Conservation (phyloP, 1,284 basidiomycete species). For the Xanthoconium separans region DNA sequence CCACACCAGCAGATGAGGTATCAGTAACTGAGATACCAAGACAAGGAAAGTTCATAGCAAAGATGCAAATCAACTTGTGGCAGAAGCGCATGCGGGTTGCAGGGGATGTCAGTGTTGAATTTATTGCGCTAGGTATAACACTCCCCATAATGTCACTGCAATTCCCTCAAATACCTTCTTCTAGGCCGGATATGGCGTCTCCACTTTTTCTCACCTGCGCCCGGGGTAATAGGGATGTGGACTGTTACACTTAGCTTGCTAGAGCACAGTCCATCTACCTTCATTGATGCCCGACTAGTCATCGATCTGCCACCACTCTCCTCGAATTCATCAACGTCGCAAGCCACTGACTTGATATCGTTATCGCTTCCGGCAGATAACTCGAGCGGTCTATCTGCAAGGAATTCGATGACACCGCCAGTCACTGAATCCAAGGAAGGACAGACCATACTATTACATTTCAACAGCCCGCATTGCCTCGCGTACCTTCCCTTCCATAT, state of each 20-base stretch:
- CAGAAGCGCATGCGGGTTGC: conserved; percentile 66
- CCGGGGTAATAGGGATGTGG: conserved; percentile 44
- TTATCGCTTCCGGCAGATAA: conserved; percentile 14
- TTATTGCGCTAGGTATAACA: conserved; percentile 40
- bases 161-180: not conserved
- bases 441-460: conserved; percentile 12
- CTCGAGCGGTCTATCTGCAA: not conserved
- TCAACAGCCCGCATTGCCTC: conserved; percentile 20
- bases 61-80: too few relatives aligned
- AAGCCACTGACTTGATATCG: conserved; percentile 12
- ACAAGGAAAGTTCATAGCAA: conserved; percentile 52
- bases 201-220: conserved; percentile 46
- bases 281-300: conserved; percentile 53
- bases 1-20: conserved; percentile 52
- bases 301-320: conserved; percentile 39
- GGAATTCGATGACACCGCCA: not conserved
- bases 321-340: conserved; percentile 2
- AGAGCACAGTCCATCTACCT: conserved; percentile 60
- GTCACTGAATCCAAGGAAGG: conserved; percentile 10
- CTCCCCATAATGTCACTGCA: not conserved
- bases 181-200: conserved; percentile 65
- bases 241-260: conserved; percentile 51
- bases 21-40: conserved; percentile 46
- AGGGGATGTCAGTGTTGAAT: conserved; percentile 53
- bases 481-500: conserved; percentile 12